Percentiles rank a stretch among this genome's conserved stretches.
Evolutionary conservation across 768 basidiomycete species (phyloP).

Genomic region (Paxillus ammoniavirescens): DNA sequence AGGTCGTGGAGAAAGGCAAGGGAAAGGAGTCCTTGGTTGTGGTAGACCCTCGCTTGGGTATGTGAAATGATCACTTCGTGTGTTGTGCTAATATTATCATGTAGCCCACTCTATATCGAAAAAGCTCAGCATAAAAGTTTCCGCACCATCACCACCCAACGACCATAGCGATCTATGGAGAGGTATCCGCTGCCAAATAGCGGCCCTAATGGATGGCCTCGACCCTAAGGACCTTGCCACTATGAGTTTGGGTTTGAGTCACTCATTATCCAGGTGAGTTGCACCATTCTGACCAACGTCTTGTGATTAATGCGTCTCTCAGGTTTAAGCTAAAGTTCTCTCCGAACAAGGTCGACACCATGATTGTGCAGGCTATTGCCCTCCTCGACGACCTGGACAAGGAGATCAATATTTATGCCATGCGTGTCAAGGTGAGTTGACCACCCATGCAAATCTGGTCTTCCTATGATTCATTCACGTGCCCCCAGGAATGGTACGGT

Average conservation of each 20-base stretch:
- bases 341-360: conserved; percentile 98
- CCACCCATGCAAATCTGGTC: not conserved
- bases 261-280: conserved; percentile 87
- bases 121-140: conserved; percentile 88
- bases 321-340: conserved; percentile 99
- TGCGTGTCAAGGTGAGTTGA: conserved; percentile 88
- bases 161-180: conserved; percentile 84
- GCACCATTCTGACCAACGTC: not conserved
- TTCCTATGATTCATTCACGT: conserved; percentile 2
- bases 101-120: conserved; percentile 86
- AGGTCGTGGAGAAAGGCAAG: conserved; percentile 87
- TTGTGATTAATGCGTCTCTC: conserved; percentile 7
- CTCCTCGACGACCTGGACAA: conserved; percentile 98
- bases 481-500: conserved; percentile 94
- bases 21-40: conserved; percentile 83
- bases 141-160: conserved; percentile 53
- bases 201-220: conserved; percentile 83
- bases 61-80: conserved; percentile 25
- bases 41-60: conserved; percentile 88
- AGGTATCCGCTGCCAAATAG: conserved; percentile 89
- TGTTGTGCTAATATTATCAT: conserved; percentile 6
- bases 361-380: conserved; percentile 99
- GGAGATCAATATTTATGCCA: conserved; percentile 98
- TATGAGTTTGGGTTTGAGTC: conserved; percentile 96
- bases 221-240: conserved; percentile 94